Evolutionary conservation across 108 stramenopile genomes (phyloP).

Genomic region (Nitzschia sp.): DNA sequence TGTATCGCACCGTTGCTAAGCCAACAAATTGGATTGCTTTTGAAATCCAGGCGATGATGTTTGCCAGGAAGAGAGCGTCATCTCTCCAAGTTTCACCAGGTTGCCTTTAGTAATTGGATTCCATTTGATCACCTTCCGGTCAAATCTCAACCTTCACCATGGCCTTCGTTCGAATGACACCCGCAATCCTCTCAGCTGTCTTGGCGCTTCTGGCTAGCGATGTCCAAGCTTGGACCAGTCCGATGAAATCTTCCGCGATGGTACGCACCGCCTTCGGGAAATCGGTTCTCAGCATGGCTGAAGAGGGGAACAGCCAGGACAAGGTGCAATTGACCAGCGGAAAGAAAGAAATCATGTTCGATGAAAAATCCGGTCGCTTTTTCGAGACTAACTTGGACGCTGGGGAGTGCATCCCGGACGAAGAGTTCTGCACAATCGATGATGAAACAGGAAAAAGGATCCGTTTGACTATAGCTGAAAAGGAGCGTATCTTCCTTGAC

Average conservation of each 20-base stretch:
- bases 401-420: slow-evolving; percentile 76
- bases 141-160: background rate
- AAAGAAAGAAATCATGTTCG: slow-evolving; percentile 74
- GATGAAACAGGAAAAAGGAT: slow-evolving; percentile 64
- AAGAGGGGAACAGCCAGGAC: slow-evolving; percentile 14
- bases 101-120: background rate
- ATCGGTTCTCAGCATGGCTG: slow-evolving; percentile 8
- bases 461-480: slow-evolving; percentile 81
- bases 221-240: slow-evolving; percentile 9
- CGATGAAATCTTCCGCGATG: background rate
- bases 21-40: no score
- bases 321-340: slow-evolving; percentile 30
- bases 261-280: background rate
- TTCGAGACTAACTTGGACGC: slow-evolving; percentile 63
- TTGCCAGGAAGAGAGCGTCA: background rate
- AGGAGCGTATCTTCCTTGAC: slow-evolving; percentile 95
- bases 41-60: no score
- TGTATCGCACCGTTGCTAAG: no score
- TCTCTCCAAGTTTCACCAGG: background rate
- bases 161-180: slow-evolving; percentile 3
- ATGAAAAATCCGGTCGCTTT: slow-evolving; percentile 71
- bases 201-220: slow-evolving; percentile 7
- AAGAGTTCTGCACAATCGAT: slow-evolving; percentile 82
- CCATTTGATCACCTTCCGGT: background rate
- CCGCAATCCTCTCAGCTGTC: slow-evolving; percentile 5